A percentile compares a stretch with the other conserved stretches of the same genome.
phyloP scores from a whole-genome alignment of 108 stramenopile species.

The Pseudonitzschia multiseries region DNA sequence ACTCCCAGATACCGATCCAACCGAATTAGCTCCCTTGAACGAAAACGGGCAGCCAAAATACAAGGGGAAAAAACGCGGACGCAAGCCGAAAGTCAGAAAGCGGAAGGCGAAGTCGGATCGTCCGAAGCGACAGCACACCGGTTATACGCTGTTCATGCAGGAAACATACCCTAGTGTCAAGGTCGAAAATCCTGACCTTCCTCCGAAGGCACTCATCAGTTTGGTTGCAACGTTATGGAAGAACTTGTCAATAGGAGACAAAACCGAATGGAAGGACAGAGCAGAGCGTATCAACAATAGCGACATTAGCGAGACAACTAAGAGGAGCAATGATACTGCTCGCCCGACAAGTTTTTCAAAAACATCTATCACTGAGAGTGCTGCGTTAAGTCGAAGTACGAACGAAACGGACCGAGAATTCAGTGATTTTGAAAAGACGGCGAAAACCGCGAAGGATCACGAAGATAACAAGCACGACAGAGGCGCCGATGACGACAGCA shows the following conservation, averaged over 20 bases:
- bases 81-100: conserved; percentile 46
- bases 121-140: conserved; percentile 49
- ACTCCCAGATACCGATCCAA: conserved; percentile 9
- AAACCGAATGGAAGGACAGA: conserved; percentile 39
- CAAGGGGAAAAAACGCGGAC: conserved; percentile 55
- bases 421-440: not conserved
- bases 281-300: conserved; percentile 11
- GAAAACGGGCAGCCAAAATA: conserved; percentile 57
- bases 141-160: conserved; percentile 51
- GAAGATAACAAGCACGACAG: not conserved
- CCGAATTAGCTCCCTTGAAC: conserved; percentile 45
- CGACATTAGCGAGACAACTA: not conserved
- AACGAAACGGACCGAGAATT: too few relatives aligned
- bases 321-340: not conserved
- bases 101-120: conserved; percentile 46
- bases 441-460: not conserved
- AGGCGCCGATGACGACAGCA: conserved; percentile 25
- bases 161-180: conserved; percentile 46
- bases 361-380: too few relatives aligned
- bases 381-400: too few relatives aligned
- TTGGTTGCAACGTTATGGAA: conserved; percentile 51
- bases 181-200: conserved; percentile 24
- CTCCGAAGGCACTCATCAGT: conserved; percentile 41
- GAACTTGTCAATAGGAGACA: conserved; percentile 25
- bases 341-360: not conserved